Percentiles rank a stretch among this genome's conserved stretches.
phyloP scores from a whole-genome alignment of 2,329 filamentous ascomycete species.

The Fusarium fujikuroi region DNA sequence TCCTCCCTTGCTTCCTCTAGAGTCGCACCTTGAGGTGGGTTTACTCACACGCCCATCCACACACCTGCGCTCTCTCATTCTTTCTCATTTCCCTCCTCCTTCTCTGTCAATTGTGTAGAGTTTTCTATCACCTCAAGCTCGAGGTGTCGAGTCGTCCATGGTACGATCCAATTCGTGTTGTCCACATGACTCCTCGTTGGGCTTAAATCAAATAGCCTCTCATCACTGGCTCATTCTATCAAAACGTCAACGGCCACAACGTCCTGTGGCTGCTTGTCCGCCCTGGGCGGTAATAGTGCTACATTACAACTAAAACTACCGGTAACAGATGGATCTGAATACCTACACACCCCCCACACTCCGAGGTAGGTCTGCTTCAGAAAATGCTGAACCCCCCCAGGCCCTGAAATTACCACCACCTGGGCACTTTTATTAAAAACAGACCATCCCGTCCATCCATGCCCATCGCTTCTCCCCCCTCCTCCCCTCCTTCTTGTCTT shows the following conservation, averaged over 20 bases:
- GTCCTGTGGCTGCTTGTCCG: conserved; percentile 16
- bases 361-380: not conserved
- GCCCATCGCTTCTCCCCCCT: conserved; percentile 38
- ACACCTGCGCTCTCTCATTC: conserved; percentile 2
- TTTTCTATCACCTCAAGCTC: not conserved
- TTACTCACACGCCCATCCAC: conserved; percentile 32
- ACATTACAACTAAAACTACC: conserved; percentile 24
- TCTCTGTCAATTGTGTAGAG: not conserved
- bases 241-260: conserved; percentile 17
- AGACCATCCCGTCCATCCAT: conserved; percentile 46
- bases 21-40: conserved; percentile 29
- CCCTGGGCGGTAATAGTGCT: conserved; percentile 20
- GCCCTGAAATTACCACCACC: conserved; percentile 43
- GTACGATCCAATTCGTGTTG: not conserved
- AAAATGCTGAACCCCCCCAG: conserved; percentile 32
- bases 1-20: conserved; percentile 29
- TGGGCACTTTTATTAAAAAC: conserved; percentile 46
- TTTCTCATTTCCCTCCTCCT: conserved; percentile 13
- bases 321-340: conserved; percentile 8
- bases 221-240: not conserved
- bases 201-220: not conserved
- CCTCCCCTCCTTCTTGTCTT: conserved; percentile 44
- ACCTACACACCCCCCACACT: conserved; percentile 17
- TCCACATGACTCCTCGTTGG: not conserved
- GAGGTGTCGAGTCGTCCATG: not conserved